Evolutionary conservation across 2,329 filamentous ascomycete species (phyloP).

Genomic region (Fusarium proliferatum): DNA sequence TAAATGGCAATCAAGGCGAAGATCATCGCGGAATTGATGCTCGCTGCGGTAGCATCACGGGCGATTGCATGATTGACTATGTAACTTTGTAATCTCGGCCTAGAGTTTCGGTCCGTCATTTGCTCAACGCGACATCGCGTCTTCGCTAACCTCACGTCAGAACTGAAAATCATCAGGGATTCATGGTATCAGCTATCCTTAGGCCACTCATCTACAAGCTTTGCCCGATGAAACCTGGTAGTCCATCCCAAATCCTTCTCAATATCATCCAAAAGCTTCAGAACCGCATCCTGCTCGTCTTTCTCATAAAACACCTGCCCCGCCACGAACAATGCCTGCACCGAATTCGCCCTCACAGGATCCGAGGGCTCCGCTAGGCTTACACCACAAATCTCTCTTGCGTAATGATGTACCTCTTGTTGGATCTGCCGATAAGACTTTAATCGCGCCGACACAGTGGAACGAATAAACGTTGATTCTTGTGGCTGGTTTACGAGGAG

Average conservation of each 20-base stretch:
- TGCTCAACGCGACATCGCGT: too few relatives aligned
- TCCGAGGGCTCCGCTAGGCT: constrained; percentile 34
- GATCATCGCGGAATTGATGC: background rate
- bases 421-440: constrained; percentile 36
- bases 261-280: constrained; percentile 66
- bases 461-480: constrained; percentile 40
- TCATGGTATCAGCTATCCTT: background rate
- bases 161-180: too few relatives aligned
- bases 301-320: constrained; percentile 54
- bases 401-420: constrained; percentile 24
- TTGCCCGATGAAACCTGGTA: constrained; percentile 51
- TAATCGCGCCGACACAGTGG: constrained; percentile 35
- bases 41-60: background rate
- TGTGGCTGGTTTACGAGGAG: constrained; percentile 63
- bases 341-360: constrained; percentile 33
- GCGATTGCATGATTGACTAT: background rate
- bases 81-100: background rate
- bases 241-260: constrained; percentile 73
- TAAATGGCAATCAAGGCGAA: background rate
- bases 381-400: constrained; percentile 39
- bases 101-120: too few relatives aligned
- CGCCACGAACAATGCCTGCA: constrained; percentile 39
- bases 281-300: constrained; percentile 64
- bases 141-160: background rate
- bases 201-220: constrained; percentile 35